Percentiles rank a stretch among this genome's conserved stretches.
Evolutionary conservation across 768 basidiomycete species (phyloP).

Genomic region (Lactifluus pinguis): DNA sequence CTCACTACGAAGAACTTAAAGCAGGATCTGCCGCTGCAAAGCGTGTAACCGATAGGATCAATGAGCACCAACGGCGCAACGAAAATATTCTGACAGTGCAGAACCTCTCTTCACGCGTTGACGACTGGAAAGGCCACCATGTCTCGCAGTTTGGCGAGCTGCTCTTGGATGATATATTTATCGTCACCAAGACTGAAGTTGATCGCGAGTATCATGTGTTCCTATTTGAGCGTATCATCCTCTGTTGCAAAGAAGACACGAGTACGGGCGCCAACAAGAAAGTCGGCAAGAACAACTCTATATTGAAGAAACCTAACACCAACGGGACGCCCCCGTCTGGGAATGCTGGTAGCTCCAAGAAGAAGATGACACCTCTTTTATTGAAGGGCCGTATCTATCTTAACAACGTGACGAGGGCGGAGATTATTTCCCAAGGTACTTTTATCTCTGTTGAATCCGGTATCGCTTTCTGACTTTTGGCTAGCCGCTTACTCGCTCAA

Average conservation of each 20-base stretch:
- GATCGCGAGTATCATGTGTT: constrained; percentile 98
- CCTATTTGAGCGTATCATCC: constrained; percentile 96
- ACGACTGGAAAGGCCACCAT: constrained; percentile 99
- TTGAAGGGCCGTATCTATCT: constrained; percentile 96
- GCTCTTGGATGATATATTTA: constrained; percentile 89
- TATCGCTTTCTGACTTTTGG: background rate
- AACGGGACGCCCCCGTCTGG: constrained; percentile 41
- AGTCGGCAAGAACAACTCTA: constrained; percentile 73
- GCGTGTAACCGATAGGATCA: constrained; percentile 91
- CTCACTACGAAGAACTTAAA: constrained; percentile 71
- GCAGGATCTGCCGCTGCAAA: constrained; percentile 79
- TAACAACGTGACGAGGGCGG: constrained; percentile 85
- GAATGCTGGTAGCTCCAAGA: constrained; percentile 44
- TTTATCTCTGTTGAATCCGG: constrained; percentile 17
- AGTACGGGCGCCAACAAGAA: constrained; percentile 50
- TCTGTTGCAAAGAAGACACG: constrained; percentile 92
- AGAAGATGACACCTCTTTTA: constrained; percentile 72
- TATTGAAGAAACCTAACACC: constrained; percentile 74
- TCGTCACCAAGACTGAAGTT: constrained; percentile 91
- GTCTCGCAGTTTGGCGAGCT: constrained; percentile 91
- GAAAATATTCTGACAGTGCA: constrained; percentile 89
- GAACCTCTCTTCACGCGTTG: constrained; percentile 76
- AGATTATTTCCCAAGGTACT: constrained; percentile 47
- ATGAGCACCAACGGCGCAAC: constrained; percentile 86
- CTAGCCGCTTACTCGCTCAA: constrained; percentile 67